phyloP scores from a whole-genome alignment of 177 flowering plant genomes.

The Vitis hybrid region DNA sequence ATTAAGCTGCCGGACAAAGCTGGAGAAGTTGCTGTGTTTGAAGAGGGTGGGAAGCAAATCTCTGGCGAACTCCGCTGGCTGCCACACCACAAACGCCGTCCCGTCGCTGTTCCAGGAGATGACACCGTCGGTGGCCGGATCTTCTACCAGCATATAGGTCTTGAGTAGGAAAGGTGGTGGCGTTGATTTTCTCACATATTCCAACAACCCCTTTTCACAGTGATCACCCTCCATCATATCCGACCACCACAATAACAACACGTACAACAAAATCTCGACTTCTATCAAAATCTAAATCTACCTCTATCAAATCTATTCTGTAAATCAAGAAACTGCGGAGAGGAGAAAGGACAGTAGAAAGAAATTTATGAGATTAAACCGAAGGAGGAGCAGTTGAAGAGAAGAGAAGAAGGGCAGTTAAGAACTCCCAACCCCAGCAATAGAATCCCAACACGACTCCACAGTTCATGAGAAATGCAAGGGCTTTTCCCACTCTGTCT shows the following conservation, averaged over 20 bases:
- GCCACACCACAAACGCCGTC: constrained; percentile 79
- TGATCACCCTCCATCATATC: constrained; percentile 12
- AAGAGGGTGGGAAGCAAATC: constrained; percentile 85
- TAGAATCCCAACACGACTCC: constrained; percentile 85
- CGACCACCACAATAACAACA: background rate
- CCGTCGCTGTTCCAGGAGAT: constrained; percentile 84
- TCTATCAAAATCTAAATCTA: too few species aligned
- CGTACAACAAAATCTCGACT: too few species aligned
- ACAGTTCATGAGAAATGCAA: constrained; percentile 71
- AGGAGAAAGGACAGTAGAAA: background rate
- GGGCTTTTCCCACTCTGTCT: constrained; percentile 15
- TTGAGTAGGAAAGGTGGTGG: constrained; percentile 78
- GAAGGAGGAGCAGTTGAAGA: constrained; percentile 8
- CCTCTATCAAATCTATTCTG: too few species aligned
- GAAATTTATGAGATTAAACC: background rate
- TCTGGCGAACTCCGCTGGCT: constrained; percentile 79
- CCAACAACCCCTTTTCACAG: constrained; percentile 35
- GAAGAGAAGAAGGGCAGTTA: constrained; percentile 87
- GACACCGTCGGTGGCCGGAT: constrained; percentile 61
- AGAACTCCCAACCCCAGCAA: constrained; percentile 84
- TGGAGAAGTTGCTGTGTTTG: constrained; percentile 94
- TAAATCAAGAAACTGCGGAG: background rate
- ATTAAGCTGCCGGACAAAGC: constrained; percentile 90
- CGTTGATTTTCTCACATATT: constrained; percentile 41
- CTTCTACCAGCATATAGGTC: constrained; percentile 78